Conservation (phyloP, 495 filamentous ascomycete genomes). For the Penicillium maclennaniae region DNA sequence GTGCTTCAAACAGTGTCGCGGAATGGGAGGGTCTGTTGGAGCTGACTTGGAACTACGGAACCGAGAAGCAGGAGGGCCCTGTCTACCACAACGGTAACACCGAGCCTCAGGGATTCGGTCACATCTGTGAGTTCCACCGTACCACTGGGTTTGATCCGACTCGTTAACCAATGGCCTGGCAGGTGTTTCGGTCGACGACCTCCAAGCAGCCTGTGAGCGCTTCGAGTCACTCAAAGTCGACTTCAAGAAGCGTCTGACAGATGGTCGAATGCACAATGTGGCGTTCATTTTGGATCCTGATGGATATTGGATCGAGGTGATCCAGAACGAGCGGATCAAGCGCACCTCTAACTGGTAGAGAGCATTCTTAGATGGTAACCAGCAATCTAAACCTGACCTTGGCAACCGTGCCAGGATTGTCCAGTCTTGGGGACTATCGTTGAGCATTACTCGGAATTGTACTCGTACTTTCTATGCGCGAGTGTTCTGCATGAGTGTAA, state of each 20-base stretch:
- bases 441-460: too few species aligned
- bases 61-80: constrained; percentile 79
- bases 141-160: constrained; percentile 77
- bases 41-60: constrained; percentile 96
- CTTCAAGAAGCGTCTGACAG: constrained; percentile 93
- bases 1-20: constrained; percentile 53
- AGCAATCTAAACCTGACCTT: too few species aligned
- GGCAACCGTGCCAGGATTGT: too few species aligned
- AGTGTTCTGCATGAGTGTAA: neutral
- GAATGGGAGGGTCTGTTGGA: constrained; percentile 81
- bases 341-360: constrained; percentile 43
- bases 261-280: constrained; percentile 91
- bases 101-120: constrained; percentile 89
- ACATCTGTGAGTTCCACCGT: constrained; percentile 69
- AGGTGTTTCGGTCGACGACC: constrained; percentile 84
- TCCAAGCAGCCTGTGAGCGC: constrained; percentile 78
- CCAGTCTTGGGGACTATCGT: too few species aligned
- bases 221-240: constrained; percentile 77
- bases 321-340: constrained; percentile 63
- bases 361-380: neutral
- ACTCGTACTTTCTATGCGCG: too few species aligned
- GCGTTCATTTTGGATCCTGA: constrained; percentile 93
- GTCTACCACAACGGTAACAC: constrained; percentile 91
- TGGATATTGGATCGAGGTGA: constrained; percentile 86
- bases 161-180: constrained; percentile 15